A percentile compares a stretch with the other conserved stretches of the same genome.
phyloP scores from a whole-genome alignment of 1,284 basidiomycete genomes.

The Ganoderma boninense region DNA sequence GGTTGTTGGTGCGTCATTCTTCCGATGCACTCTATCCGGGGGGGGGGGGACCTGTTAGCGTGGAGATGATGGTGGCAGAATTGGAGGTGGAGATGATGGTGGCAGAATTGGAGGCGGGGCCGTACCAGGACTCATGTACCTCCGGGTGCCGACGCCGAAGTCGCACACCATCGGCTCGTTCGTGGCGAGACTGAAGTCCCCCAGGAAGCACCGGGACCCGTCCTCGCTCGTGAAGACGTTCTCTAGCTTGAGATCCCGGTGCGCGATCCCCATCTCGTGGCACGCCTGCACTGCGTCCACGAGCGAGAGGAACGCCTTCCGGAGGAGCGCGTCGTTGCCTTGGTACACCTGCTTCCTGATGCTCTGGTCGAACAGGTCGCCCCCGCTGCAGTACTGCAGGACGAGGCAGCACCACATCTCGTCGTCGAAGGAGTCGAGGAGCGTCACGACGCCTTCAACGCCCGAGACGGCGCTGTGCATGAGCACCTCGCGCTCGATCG shows the following conservation, averaged over 20 bases:
- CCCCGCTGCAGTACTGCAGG: constrained; percentile 68
- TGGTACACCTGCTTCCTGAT: constrained; percentile 56
- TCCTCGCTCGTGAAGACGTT: constrained; percentile 67
- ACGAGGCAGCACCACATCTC: constrained; percentile 66
- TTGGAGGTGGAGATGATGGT: no score
- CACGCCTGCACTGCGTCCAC: constrained; percentile 70
- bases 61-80: no score
- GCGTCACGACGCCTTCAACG: constrained; percentile 65
- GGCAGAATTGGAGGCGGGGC: no score
- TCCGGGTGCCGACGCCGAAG: constrained; percentile 60
- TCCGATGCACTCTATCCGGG: background rate
- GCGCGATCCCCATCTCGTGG: constrained; percentile 66
- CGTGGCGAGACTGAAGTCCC: constrained; percentile 79
- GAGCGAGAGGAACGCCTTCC: constrained; percentile 64
- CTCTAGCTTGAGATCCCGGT: constrained; percentile 80
- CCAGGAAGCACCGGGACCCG: constrained; percentile 59
- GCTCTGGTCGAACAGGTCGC: constrained; percentile 72
- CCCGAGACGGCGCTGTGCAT: constrained; percentile 63
- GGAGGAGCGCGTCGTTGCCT: constrained; percentile 58
- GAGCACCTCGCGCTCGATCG: constrained; percentile 35
- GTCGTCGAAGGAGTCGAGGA: constrained; percentile 67
- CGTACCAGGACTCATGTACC: constrained; percentile 69
- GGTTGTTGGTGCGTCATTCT: background rate
- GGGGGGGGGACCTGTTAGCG: no score
- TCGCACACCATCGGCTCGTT: constrained; percentile 52